Percentiles rank a stretch among this genome's conserved stretches.
These are phyloP conservation scores for Phialophora expanda DNA, from an alignment of 2,329 filamentous ascomycete species.

Conservation along the genomic window DNA sequence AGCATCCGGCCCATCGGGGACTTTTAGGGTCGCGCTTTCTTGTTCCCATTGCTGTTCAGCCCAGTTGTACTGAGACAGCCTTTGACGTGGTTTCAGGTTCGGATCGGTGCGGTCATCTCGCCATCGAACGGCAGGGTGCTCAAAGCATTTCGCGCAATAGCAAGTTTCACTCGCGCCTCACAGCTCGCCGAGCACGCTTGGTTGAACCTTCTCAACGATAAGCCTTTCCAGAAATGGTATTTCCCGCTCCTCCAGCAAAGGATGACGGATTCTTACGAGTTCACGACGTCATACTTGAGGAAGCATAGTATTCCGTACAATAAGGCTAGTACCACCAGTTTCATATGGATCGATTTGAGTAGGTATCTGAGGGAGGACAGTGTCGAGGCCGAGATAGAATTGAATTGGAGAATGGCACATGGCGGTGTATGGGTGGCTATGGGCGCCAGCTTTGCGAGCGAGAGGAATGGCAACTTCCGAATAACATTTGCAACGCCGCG, in stretches of 20 bases:
- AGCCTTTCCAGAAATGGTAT: constrained; percentile 27
- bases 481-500: constrained; percentile 35
- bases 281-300: constrained; percentile 24
- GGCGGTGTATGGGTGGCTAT: constrained; percentile 35
- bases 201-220: constrained; percentile 33
- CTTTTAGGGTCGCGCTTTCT: background rate
- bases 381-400: constrained; percentile 27
- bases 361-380: constrained; percentile 28
- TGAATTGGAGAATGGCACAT: constrained; percentile 30
- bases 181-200: constrained; percentile 49
- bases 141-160: constrained; percentile 47
- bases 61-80: background rate
- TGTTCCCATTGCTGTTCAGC: background rate
- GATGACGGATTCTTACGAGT: constrained; percentile 34
- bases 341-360: constrained; percentile 35
- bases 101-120: constrained; percentile 49
- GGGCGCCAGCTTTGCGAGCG: constrained; percentile 31
- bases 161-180: constrained; percentile 56
- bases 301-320: constrained; percentile 29
- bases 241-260: constrained; percentile 29
- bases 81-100: background rate
- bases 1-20: background rate
- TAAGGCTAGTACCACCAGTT: constrained; percentile 32
- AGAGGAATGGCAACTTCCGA: constrained; percentile 33
- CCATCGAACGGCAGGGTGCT: constrained; percentile 52